Percentiles rank a stretch among this genome's conserved stretches.
phyloP scores from a whole-genome alignment of 495 filamentous ascomycete species.

The Tuber microsphaerosporum region DNA sequence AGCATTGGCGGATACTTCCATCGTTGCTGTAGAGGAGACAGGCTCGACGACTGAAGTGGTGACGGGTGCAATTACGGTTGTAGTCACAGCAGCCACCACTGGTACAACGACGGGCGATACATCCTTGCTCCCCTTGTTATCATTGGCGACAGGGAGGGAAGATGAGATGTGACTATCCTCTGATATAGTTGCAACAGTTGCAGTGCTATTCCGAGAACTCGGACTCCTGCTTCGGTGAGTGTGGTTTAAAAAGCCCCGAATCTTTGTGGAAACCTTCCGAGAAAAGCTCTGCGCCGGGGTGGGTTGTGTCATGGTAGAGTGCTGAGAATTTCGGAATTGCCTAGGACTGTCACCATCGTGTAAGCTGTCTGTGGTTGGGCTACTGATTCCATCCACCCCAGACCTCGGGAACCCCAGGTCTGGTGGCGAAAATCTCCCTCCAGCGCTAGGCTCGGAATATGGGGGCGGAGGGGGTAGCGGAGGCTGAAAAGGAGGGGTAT shows the following conservation, averaged over 20 bases:
- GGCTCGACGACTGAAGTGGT: background rate
- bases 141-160: constrained; percentile 6
- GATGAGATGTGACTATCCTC: constrained; percentile 7
- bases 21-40: background rate
- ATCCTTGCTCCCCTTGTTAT: constrained; percentile 20
- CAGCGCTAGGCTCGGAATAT: background rate
- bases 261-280: constrained; percentile 35
- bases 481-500: constrained; percentile 4
- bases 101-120: constrained; percentile 19
- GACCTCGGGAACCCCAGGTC: background rate
- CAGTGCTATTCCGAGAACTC: constrained; percentile 23
- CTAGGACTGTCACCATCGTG: constrained; percentile 5
- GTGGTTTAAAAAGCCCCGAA: constrained; percentile 26
- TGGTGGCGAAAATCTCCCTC: background rate
- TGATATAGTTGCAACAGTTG: constrained; percentile 9
- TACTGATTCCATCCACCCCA: constrained; percentile 1
- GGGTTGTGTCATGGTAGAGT: constrained; percentile 1
- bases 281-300: constrained; percentile 33
- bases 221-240: constrained; percentile 29
- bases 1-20: background rate
- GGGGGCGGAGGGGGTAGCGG: background rate
- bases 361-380: constrained; percentile 3
- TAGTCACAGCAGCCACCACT: background rate
- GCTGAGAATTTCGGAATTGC: constrained; percentile 3
- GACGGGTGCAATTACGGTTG: background rate